phyloP scores from a whole-genome alignment of 2,329 filamentous ascomycete species.

The Apiospora aurea region DNA sequence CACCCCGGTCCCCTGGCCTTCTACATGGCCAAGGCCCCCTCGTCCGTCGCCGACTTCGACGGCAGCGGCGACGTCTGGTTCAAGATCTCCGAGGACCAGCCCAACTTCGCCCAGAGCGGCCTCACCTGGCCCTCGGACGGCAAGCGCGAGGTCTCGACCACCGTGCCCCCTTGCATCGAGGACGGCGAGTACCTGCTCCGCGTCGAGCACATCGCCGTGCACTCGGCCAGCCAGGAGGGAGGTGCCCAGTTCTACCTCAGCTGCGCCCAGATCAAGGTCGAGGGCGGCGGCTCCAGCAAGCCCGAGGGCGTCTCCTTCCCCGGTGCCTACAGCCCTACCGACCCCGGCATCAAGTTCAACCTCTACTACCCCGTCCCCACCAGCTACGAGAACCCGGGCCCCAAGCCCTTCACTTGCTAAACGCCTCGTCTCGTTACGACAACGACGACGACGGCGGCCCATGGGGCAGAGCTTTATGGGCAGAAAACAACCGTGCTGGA shows the following conservation, averaged over 20 bases:
- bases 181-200: constrained; percentile 58
- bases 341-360: constrained; percentile 43
- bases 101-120: constrained; percentile 43
- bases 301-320: constrained; percentile 41
- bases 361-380: constrained; percentile 42
- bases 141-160: constrained; percentile 44
- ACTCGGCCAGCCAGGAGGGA: constrained; percentile 47
- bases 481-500: background rate
- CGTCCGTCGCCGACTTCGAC: constrained; percentile 46
- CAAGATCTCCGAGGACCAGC: constrained; percentile 54
- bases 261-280: constrained; percentile 45
- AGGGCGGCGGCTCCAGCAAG: constrained; percentile 38
- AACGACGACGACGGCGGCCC: background rate
- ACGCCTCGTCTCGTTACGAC: background rate
- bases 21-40: constrained; percentile 50
- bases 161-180: constrained; percentile 51
- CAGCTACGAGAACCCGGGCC: constrained; percentile 37
- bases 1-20: constrained; percentile 51
- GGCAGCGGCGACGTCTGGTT: constrained; percentile 50
- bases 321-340: constrained; percentile 46
- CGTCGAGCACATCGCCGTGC: constrained; percentile 56
- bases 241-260: constrained; percentile 56
- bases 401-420: constrained; percentile 14
- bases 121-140: constrained; percentile 49
- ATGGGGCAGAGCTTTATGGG: background rate